Percentiles rank a stretch among this genome's conserved stretches.
Conservation (phyloP, 1,284 basidiomycete genomes). For the Schizophyllum commune region DNA sequence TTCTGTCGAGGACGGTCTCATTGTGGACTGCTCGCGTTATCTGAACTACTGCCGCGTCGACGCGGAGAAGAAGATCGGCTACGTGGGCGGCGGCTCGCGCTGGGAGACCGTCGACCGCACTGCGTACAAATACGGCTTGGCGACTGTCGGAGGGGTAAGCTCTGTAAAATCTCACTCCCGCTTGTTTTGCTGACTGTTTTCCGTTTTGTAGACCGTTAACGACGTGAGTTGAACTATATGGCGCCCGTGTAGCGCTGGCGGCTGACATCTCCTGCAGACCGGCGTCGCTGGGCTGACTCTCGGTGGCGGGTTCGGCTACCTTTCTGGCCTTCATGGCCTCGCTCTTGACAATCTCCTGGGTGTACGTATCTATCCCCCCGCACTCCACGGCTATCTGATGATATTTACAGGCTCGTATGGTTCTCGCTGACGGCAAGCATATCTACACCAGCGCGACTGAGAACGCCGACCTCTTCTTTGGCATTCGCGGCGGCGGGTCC, state of each 20-base stretch:
- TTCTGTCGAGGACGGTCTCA: conserved; percentile 42
- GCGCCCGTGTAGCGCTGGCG: no score
- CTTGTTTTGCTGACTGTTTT: background rate
- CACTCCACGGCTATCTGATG: no score
- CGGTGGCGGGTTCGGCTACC: conserved; percentile 83
- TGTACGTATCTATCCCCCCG: conserved; percentile 54
- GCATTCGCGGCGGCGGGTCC: background rate
- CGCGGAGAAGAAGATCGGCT: conserved; percentile 20
- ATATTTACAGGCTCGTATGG: conserved; percentile 41
- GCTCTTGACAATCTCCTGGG: conserved; percentile 84
- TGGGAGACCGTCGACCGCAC: conserved; percentile 36
- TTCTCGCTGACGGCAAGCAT: conserved; percentile 72
- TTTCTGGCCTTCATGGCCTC: conserved; percentile 75
- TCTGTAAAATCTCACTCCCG: background rate
- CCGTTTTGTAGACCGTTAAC: background rate
- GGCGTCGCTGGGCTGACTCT: conserved; percentile 32
- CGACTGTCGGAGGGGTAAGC: conserved; percentile 43
- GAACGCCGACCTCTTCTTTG: conserved; percentile 31
- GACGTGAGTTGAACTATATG: no score
- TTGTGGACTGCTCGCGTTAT: conserved; percentile 46
- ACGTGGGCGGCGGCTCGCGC: background rate
- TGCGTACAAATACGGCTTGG: conserved; percentile 39
- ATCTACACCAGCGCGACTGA: conserved; percentile 62
- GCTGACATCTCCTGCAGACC: no score
- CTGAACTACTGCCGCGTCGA: conserved; percentile 37